A percentile compares a stretch with the other conserved stretches of the same genome.
These are phyloP conservation scores for Sporothrix inflata DNA, from an alignment of 2,329 filamentous ascomycete species.

Conservation along the genomic window DNA sequence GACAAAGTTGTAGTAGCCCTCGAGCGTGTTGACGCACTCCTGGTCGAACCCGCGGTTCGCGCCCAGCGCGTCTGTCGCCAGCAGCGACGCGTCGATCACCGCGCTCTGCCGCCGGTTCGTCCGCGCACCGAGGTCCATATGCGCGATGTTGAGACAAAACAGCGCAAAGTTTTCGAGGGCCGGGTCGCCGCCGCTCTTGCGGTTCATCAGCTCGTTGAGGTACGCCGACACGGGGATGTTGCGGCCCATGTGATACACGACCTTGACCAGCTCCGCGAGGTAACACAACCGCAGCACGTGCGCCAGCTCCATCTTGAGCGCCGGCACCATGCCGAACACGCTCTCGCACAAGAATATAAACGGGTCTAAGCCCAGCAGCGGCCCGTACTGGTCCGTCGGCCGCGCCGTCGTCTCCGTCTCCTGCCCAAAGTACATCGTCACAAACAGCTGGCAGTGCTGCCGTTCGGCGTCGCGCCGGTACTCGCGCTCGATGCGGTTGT, in stretches of 20 bases:
- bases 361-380: slow-evolving; percentile 69
- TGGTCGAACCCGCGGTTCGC: slow-evolving; percentile 58
- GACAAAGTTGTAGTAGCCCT: slow-evolving; percentile 62
- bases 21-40: slow-evolving; percentile 56
- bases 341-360: slow-evolving; percentile 83
- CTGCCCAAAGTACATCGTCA: slow-evolving; percentile 56
- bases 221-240: slow-evolving; percentile 57
- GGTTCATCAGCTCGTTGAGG: slow-evolving; percentile 50
- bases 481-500: slow-evolving; percentile 66
- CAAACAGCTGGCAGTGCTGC: slow-evolving; percentile 77
- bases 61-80: slow-evolving; percentile 40
- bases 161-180: slow-evolving; percentile 58
- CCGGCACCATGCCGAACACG: slow-evolving; percentile 69
- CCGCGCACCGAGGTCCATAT: slow-evolving; percentile 48
- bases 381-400: slow-evolving; percentile 53
- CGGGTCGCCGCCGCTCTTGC: slow-evolving; percentile 49
- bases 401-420: slow-evolving; percentile 46
- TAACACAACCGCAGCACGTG: slow-evolving; percentile 86
- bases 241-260: slow-evolving; percentile 63
- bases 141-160: slow-evolving; percentile 56
- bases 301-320: slow-evolving; percentile 72
- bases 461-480: slow-evolving; percentile 69
- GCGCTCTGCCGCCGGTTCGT: slow-evolving; percentile 23
- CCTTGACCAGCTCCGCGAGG: slow-evolving; percentile 86
- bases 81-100: slow-evolving; percentile 40